Evolutionary conservation across 441 rosid species (phyloP).

Genomic region (Manihot esculenta): DNA sequence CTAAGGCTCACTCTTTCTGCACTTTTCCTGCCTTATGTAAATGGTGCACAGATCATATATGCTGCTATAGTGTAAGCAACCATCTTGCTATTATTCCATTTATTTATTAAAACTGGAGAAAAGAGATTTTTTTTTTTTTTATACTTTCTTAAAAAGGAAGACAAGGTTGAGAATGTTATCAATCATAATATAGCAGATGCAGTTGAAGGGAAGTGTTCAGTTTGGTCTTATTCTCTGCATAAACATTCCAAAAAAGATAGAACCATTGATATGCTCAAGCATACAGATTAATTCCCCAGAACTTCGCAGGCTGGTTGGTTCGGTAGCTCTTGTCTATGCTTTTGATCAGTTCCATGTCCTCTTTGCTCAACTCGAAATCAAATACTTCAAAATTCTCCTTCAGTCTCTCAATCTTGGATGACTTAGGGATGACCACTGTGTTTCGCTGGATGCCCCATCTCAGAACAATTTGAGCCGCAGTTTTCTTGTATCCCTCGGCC

Average conservation of each 20-base stretch:
- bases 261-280: conserved; percentile 40
- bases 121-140: too few species aligned
- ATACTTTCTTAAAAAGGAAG: too few species aligned
- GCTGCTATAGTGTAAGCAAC: conserved; percentile 43
- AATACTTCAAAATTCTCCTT: conserved; percentile 66
- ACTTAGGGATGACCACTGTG: conserved; percentile 78
- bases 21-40: not conserved
- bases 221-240: conserved; percentile 13
- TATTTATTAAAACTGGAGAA: conserved; percentile 41
- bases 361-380: conserved; percentile 65
- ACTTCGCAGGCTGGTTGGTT: conserved; percentile 75
- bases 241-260: conserved; percentile 10
- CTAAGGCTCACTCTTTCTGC: not conserved
- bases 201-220: not conserved
- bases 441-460: conserved; percentile 87
- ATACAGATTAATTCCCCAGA: conserved; percentile 85
- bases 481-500: conserved; percentile 75
- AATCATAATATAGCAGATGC: not conserved
- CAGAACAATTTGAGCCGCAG: conserved; percentile 72
- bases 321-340: conserved; percentile 59
- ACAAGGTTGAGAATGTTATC: not conserved
- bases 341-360: conserved; percentile 73
- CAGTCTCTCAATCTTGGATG: conserved; percentile 70
- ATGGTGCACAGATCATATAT: conserved; percentile 53
- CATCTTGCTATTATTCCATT: conserved; percentile 53